Evolutionary conservation across 2,329 filamentous ascomycete genomes (phyloP).

Genomic region (Cladosporium oxysporum): DNA sequence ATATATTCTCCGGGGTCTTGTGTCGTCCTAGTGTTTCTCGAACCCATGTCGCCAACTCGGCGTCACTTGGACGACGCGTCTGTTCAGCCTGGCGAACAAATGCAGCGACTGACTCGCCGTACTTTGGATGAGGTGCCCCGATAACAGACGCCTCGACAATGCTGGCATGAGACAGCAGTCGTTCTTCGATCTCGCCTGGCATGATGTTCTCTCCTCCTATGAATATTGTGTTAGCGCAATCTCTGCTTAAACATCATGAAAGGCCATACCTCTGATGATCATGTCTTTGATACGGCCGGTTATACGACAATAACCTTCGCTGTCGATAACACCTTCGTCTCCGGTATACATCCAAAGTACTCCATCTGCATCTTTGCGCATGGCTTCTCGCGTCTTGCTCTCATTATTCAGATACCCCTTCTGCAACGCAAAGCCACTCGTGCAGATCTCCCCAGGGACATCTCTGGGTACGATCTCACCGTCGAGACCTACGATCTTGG

Average conservation of each 20-base stretch:
- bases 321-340: slow-evolving; percentile 54
- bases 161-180: slow-evolving; percentile 29
- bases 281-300: slow-evolving; percentile 37
- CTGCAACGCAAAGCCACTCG: slow-evolving; percentile 75
- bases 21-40: slow-evolving; percentile 42
- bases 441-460: slow-evolving; percentile 68
- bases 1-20: slow-evolving; percentile 60
- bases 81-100: slow-evolving; percentile 38
- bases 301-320: slow-evolving; percentile 43
- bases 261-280: slow-evolving; percentile 45
- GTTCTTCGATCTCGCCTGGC: slow-evolving; percentile 35
- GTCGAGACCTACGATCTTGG: slow-evolving; percentile 73
- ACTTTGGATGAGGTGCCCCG: slow-evolving; percentile 32
- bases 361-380: slow-evolving; percentile 44
- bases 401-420: slow-evolving; percentile 66
- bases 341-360: slow-evolving; percentile 67
- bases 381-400: slow-evolving; percentile 71
- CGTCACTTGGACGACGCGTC: not conserved
- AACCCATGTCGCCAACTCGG: slow-evolving; percentile 38
- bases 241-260: not conserved
- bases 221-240: not conserved
- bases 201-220: slow-evolving; percentile 63
- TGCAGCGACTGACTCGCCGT: slow-evolving; percentile 34
- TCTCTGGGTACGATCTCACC: not conserved
- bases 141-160: slow-evolving; percentile 33